Evolutionary conservation across 495 filamentous ascomycete species (phyloP).

Genomic region (Rhizodiscina lignyota): DNA sequence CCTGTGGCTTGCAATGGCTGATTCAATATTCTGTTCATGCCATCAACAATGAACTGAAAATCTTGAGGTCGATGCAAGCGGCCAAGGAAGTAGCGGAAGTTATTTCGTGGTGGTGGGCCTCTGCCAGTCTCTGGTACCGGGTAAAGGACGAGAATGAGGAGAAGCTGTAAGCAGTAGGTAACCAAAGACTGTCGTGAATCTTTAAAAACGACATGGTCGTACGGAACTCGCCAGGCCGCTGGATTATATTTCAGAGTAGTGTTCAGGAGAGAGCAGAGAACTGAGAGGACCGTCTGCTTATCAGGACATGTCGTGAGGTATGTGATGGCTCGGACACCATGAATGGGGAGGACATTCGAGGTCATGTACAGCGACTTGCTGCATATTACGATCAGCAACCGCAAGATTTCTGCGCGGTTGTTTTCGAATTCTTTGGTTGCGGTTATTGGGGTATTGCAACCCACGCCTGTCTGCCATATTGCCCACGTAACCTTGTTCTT

Average conservation of each 20-base stretch:
- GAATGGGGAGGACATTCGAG: slow-evolving; percentile 62
- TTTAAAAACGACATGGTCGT: slow-evolving; percentile 85
- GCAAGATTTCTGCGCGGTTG: slow-evolving; percentile 79
- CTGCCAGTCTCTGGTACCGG: slow-evolving; percentile 66
- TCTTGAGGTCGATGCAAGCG: slow-evolving; percentile 86
- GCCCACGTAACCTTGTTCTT: slow-evolving; percentile 77
- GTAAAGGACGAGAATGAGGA: slow-evolving; percentile 79
- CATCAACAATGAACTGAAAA: slow-evolving; percentile 94
- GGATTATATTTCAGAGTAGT: slow-evolving; percentile 98
- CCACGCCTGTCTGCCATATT: slow-evolving; percentile 97
- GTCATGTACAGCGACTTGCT: slow-evolving; percentile 90
- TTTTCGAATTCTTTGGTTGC: slow-evolving; percentile 81
- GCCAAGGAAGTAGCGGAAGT: slow-evolving; percentile 82
- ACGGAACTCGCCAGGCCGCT: slow-evolving; percentile 84
- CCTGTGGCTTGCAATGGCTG: slow-evolving; percentile 78
- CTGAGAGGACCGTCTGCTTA: slow-evolving; percentile 78
- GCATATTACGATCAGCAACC: slow-evolving; percentile 69
- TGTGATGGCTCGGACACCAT: slow-evolving; percentile 73
- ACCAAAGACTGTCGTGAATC: slow-evolving; percentile 86
- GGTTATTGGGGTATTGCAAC: slow-evolving; percentile 77
- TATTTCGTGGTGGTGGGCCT: slow-evolving; percentile 58
- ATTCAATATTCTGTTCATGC: slow-evolving; percentile 84
- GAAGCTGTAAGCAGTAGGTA: slow-evolving; percentile 77
- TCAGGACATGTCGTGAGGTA: slow-evolving; percentile 78
- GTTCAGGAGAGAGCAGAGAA: slow-evolving; percentile 85